A percentile compares a stretch with the other conserved stretches of the same genome.
Evolutionary conservation across 1,284 basidiomycete genomes (phyloP).

Genomic region (Singerocomus rubriflavus): DNA sequence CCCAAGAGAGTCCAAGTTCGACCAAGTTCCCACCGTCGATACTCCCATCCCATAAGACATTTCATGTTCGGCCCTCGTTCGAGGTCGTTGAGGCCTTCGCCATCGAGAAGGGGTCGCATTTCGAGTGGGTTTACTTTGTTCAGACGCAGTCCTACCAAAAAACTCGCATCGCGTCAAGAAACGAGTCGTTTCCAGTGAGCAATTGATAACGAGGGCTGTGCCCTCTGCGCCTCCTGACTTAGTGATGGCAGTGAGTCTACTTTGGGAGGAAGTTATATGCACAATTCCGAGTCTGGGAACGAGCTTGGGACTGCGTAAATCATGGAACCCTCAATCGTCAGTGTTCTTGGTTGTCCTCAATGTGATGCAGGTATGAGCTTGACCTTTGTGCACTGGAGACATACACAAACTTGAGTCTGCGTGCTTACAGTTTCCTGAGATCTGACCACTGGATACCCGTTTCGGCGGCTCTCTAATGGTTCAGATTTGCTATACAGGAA

Average conservation of each 20-base stretch:
- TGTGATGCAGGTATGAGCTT: not conserved
- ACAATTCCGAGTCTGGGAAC: no score
- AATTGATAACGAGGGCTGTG: conserved; percentile 36
- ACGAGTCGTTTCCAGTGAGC: conserved; percentile 30
- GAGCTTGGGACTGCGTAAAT: no score
- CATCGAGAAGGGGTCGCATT: conserved; percentile 36
- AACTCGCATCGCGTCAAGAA: conserved; percentile 41
- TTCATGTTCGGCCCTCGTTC: not conserved
- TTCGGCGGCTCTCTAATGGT: not conserved
- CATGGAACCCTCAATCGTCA: no score
- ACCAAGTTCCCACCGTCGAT: not conserved
- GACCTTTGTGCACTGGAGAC: not conserved
- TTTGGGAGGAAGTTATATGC: not conserved
- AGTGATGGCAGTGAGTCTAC: conserved; percentile 36
- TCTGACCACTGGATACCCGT: not conserved
- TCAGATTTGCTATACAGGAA: not conserved
- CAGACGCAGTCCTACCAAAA: conserved; percentile 27
- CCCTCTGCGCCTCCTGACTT: conserved; percentile 40
- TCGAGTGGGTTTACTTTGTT: conserved; percentile 33
- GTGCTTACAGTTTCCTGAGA: not conserved
- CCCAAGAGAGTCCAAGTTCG: no score
- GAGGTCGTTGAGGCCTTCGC: not conserved
- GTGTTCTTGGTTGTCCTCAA: not conserved
- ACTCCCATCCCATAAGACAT: not conserved
- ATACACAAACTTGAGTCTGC: not conserved